Percentiles rank a stretch among this genome's conserved stretches.
phyloP scores from a whole-genome alignment of 2,329 filamentous ascomycete species.

The Sporothrix humicola region DNA sequence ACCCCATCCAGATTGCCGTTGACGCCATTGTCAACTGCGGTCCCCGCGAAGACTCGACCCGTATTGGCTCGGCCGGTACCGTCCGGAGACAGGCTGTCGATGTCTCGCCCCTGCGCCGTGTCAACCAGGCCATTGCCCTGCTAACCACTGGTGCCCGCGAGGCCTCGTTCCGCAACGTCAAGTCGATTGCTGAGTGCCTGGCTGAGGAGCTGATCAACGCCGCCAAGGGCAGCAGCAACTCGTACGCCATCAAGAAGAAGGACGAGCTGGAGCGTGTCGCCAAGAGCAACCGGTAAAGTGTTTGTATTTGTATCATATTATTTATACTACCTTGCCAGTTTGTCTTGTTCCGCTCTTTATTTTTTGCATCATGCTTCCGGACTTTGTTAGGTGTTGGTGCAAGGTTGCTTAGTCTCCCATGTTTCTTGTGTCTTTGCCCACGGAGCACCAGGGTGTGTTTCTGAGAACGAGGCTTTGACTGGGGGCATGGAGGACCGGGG shows the following conservation, averaged over 20 bases:
- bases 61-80: constrained; percentile 99
- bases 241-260: constrained; percentile 99
- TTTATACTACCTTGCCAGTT: not conserved
- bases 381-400: constrained; percentile 19
- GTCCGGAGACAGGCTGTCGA: constrained; percentile 99
- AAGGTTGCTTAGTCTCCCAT: constrained; percentile 1
- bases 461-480: not conserved
- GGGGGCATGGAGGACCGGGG: not conserved
- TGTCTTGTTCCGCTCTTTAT: not conserved
- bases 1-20: constrained; percentile 99
- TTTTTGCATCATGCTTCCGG: constrained; percentile 8
- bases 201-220: constrained; percentile 99
- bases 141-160: constrained; percentile 99
- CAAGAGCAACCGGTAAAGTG: constrained; percentile 98
- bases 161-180: constrained; percentile 99
- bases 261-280: constrained; percentile 99
- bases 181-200: constrained; percentile 99
- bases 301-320: not conserved
- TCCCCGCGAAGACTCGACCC: constrained; percentile 98
- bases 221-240: constrained; percentile 99
- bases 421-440: not conserved
- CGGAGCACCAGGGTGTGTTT: constrained; percentile 4
- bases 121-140: constrained; percentile 99
- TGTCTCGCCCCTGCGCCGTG: constrained; percentile 98
- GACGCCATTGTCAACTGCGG: constrained; percentile 99